Evolutionary conservation across 441 rosid species (phyloP), one percentile per base, ranked within the genome.

Genomic region (Croton setiger): DNA sequence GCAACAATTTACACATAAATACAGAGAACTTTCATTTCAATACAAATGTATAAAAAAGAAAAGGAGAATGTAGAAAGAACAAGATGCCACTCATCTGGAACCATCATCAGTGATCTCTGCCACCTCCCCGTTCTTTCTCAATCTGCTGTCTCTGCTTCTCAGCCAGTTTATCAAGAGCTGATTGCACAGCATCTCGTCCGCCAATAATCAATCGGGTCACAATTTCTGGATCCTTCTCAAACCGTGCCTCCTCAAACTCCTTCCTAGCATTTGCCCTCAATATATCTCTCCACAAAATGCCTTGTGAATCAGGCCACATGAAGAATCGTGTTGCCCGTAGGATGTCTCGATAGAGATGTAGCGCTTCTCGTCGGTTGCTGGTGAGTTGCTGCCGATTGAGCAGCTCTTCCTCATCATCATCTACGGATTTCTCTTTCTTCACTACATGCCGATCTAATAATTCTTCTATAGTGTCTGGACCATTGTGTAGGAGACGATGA

Each of bases 391-490:
- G 85, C 72, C 83, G 81, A 63, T 72, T 82, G 68, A 82, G 70
- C 58, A 79, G 43, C 77, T 86, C 93, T 18, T 89, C 90, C 65
- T 87, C 96, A 3, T 84, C 92, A 4, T 84, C 87, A 57, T 83
- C 72, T 31, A 83, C 71, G 17, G 91, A 73, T 61, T 77, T 79
- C 76, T 82, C 90, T 72, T 81, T 85, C 82, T 84, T 91, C 75
- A 66, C 89, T 52, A 88, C 75, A 67, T 91, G 96, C 63, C 96
- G 77, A 60, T 90, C 96, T 48, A 94, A 56, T 7, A 89, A 84
- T 80, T 91, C 98, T 56, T 91, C 96, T 17, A 93, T 5, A 12
- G 90, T 89, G 73, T 89, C 95, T 7, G 97, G 96, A 2, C 95
- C 98, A 23, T 87, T 74, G 84, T 91, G 94, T 0, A 88, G 9